Percentiles rank a stretch among this genome's conserved stretches.
Conservation (phyloP, 345 rosid species). For the Hirschfeldia incana region DNA sequence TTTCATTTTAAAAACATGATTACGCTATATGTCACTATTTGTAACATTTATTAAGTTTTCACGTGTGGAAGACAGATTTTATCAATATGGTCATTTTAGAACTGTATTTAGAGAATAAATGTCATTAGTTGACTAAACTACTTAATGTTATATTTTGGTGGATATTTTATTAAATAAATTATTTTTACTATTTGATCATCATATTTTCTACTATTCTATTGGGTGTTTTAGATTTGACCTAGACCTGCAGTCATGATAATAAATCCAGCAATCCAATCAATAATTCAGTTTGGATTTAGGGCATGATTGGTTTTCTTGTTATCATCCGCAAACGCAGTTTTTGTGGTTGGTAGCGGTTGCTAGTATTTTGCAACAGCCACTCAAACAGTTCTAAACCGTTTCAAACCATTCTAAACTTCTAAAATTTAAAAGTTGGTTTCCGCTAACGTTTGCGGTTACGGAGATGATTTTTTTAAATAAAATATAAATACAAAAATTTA, state of each 20-base stretch:
- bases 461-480: too few species aligned
- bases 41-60: background rate
- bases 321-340: too few species aligned
- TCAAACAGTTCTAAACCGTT: too few species aligned
- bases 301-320: too few species aligned
- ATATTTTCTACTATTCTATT: background rate
- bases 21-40: background rate
- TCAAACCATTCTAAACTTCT: too few species aligned
- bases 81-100: background rate
- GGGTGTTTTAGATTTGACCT: background rate
- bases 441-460: too few species aligned
- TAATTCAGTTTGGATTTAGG: background rate
- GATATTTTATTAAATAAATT: background rate
- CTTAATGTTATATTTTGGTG: background rate
- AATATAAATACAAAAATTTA: too few species aligned
- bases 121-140: background rate
- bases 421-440: too few species aligned
- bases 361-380: too few species aligned
- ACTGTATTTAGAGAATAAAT: background rate
- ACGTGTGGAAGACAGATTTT: background rate
- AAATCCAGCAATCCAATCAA: background rate
- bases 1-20: too few species aligned
- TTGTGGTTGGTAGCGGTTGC: too few species aligned
- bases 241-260: background rate
- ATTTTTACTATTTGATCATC: background rate